Evolutionary conservation across 495 filamentous ascomycete genomes (phyloP), one percentile per base, ranked within the genome.

Genomic region (Viridothelium virens): DNA sequence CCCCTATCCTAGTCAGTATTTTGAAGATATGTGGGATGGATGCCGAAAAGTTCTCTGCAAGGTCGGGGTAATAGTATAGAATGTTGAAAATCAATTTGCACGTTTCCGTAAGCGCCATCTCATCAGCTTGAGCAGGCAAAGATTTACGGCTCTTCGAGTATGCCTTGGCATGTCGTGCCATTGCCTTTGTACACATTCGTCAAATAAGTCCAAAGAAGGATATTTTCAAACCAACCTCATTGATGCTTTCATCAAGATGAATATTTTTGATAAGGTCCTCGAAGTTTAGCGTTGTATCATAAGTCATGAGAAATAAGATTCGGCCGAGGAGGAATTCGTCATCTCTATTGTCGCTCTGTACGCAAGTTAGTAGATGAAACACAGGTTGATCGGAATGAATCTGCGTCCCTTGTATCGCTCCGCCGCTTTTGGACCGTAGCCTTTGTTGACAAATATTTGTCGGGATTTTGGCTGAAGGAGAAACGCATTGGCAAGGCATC

Each of bases 51-150:
- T 79, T 74, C 25, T 72, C 74, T 33, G 79, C 72, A 12, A 87
- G 78, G 63, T 85, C 79, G 0, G 87, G 84, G 70, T 85, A 87
- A 69, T 87, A 84, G 72, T 91, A 86, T 4, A 86, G 87, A 47
- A 96, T 77, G 74, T 96, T 97, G 78, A 95, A 98, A 6, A 96
- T 76, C 53, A 98, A 80, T 72, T 97, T 96, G 12, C 95, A 77
- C 1, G 87, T 91, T 72, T 98, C 95, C 0, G 79, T 82, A 3
- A 98, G 79, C 7, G 91, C 92, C 81, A 93, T 83, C 67, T 87
- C 84, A 65, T 89, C 87, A 80, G 91, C 89, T 2, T 87, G 83
- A 37, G 85, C 74, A 3, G 79, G 71, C 38, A 74, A 33, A 63
- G 71, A 62, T 38, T 68, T 50, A 63, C 68, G 31, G 62, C 70